Percentiles rank a stretch among this genome's conserved stretches.
Conservation (phyloP, 345 rosid genomes). For the Heritiera fomes region DNA sequence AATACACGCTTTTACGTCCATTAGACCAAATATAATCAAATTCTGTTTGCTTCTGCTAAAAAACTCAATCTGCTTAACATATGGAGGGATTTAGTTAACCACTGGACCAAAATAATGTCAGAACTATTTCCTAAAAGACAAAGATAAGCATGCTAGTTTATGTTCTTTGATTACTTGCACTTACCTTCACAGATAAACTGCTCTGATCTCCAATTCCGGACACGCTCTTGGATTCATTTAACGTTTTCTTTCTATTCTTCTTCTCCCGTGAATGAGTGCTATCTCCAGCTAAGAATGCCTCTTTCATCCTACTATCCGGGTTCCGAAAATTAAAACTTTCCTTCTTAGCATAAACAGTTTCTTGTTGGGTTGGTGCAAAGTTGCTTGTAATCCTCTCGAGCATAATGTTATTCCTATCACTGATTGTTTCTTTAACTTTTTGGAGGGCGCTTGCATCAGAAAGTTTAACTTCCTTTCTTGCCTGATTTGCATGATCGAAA, state of each 20-base stretch:
- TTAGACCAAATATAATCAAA: background rate
- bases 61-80: background rate
- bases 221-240: conserved; percentile 22
- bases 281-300: conserved; percentile 16
- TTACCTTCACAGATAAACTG: conserved; percentile 24
- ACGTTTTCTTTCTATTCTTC: conserved; percentile 7
- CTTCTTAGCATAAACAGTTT: conserved; percentile 10
- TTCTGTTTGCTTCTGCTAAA: background rate
- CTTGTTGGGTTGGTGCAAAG: conserved; percentile 21
- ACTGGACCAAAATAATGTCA: background rate
- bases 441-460: background rate
- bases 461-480: conserved; percentile 8
- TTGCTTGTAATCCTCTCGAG: conserved; percentile 23
- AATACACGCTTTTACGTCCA: background rate
- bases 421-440: conserved; percentile 24
- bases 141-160: background rate
- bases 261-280: conserved; percentile 16
- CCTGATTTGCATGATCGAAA: background rate
- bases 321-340: conserved; percentile 34
- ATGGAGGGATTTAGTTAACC: background rate
- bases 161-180: conserved; percentile 6
- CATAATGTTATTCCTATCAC: conserved; percentile 7
- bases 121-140: background rate
- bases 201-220: conserved; percentile 26
- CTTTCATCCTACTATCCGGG: conserved; percentile 17